Percentiles rank a stretch among this genome's conserved stretches.
phyloP scores from a whole-genome alignment of 495 filamentous ascomycete genomes.

The Xylona heveae region DNA sequence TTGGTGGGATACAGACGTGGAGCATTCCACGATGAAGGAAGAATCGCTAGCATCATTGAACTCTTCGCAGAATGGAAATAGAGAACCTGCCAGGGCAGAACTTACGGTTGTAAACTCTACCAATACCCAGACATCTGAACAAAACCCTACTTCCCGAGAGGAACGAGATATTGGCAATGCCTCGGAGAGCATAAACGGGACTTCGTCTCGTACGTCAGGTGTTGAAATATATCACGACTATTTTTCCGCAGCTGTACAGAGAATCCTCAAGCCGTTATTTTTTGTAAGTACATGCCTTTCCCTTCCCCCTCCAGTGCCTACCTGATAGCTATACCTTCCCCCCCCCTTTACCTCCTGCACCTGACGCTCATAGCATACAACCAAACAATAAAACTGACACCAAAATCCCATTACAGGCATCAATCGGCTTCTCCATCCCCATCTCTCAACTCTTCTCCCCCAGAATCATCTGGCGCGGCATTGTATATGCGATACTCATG shows the following conservation, averaged over 20 bases:
- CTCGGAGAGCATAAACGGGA: too few species aligned
- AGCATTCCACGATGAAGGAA: too few species aligned
- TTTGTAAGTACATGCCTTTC: slow-evolving; percentile 38
- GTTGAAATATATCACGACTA: slow-evolving; percentile 31
- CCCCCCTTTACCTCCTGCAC: not conserved
- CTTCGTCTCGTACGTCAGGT: too few species aligned
- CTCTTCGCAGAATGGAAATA: too few species aligned
- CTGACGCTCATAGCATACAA: not conserved
- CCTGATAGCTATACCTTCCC: too few species aligned
- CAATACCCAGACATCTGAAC: too few species aligned
- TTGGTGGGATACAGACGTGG: slow-evolving; percentile 23
- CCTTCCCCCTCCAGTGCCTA: not conserved
- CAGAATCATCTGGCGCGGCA: slow-evolving; percentile 43
- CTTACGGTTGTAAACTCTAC: too few species aligned
- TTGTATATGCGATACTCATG: slow-evolving; percentile 56
- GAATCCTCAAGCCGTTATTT: slow-evolving; percentile 50
- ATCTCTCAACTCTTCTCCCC: slow-evolving; percentile 46
- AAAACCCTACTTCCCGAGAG: too few species aligned
- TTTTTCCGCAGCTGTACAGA: slow-evolving; percentile 24
- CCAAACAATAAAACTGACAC: not conserved
- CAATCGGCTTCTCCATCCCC: slow-evolving; percentile 62
- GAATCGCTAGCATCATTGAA: too few species aligned
- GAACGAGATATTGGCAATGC: too few species aligned
- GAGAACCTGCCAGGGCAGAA: too few species aligned
- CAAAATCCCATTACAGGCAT: slow-evolving; percentile 26